phyloP scores from a whole-genome alignment of 192 early-diverging fungal genomes.

The Entomortierella beljakovae region DNA sequence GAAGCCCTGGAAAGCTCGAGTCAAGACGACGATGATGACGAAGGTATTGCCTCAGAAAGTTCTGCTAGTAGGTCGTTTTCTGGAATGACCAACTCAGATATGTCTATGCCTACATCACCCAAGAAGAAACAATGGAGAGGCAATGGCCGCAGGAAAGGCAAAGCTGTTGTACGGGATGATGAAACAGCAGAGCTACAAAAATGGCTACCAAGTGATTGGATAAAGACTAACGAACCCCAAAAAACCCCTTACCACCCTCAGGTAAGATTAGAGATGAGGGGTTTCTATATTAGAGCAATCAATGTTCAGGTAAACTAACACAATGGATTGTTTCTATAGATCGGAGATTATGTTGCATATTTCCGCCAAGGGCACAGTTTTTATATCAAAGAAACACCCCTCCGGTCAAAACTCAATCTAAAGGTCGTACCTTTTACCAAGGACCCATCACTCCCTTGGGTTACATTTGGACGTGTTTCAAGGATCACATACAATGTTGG shows the following conservation, averaged over 20 bases:
- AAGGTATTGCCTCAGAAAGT: conserved; percentile 48
- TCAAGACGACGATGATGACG: conserved; percentile 50
- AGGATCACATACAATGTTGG: conserved; percentile 72
- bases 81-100: conserved; percentile 7
- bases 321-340: conserved; percentile 11
- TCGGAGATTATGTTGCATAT: conserved; percentile 52
- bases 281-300: not conserved
- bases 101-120: conserved; percentile 13
- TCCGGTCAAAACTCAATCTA: conserved; percentile 38
- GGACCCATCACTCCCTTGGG: conserved; percentile 36
- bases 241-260: conserved; percentile 52
- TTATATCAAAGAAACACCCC: conserved; percentile 49
- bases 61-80: conserved; percentile 45
- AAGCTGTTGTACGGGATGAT: conserved; percentile 42
- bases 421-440: conserved; percentile 39
- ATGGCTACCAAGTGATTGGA: conserved; percentile 47
- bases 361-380: conserved; percentile 55
- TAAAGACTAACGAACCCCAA: conserved; percentile 40
- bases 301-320: not conserved
- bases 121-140: conserved; percentile 51
- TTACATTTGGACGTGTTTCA: conserved; percentile 69
- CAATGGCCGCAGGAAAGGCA: conserved; percentile 48
- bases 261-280: conserved; percentile 9
- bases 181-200: conserved; percentile 15
- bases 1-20: conserved; percentile 36